A percentile compares a stretch with the other conserved stretches of the same genome.
phyloP scores from a whole-genome alignment of 306 rosid genomes.

The Sicyos baderoa region DNA sequence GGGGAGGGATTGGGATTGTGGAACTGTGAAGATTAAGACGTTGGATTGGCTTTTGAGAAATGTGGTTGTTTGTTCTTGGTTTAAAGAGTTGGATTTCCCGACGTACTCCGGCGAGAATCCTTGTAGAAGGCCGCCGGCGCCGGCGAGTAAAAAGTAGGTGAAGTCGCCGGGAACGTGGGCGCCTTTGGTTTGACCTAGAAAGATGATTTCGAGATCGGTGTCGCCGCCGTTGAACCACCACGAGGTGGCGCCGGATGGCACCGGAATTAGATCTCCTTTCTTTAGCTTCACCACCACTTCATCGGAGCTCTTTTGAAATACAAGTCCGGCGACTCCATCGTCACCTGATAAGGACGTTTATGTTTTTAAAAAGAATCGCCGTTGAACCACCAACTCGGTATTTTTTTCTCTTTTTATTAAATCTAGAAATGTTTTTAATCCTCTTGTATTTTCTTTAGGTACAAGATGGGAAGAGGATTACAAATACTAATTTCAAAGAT shows the following conservation, averaged over 20 bases:
- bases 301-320: constrained; percentile 23
- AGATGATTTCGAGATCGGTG: constrained; percentile 28
- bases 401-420: too few species aligned
- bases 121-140: constrained; percentile 30
- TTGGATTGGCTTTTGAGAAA: constrained; percentile 43
- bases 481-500: too few species aligned
- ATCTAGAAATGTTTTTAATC: too few species aligned
- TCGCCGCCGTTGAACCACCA: constrained; percentile 77
- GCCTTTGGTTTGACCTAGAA: constrained; percentile 44
- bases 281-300: constrained; percentile 44
- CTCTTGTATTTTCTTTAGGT: too few species aligned
- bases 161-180: constrained; percentile 36
- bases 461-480: too few species aligned
- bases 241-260: constrained; percentile 40
- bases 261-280: constrained; percentile 51
- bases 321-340: constrained; percentile 41
- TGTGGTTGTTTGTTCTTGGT: constrained; percentile 26
- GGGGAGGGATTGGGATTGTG: constrained; percentile 25
- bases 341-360: not conserved
- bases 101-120: constrained; percentile 43
- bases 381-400: too few species aligned
- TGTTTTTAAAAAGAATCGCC: too few species aligned
- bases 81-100: constrained; percentile 22
- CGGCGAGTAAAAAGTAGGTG: constrained; percentile 42
- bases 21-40: constrained; percentile 26